phyloP scores from a whole-genome alignment of 2,329 filamentous ascomycete species.

The Apiospora rasikravindrae region DNA sequence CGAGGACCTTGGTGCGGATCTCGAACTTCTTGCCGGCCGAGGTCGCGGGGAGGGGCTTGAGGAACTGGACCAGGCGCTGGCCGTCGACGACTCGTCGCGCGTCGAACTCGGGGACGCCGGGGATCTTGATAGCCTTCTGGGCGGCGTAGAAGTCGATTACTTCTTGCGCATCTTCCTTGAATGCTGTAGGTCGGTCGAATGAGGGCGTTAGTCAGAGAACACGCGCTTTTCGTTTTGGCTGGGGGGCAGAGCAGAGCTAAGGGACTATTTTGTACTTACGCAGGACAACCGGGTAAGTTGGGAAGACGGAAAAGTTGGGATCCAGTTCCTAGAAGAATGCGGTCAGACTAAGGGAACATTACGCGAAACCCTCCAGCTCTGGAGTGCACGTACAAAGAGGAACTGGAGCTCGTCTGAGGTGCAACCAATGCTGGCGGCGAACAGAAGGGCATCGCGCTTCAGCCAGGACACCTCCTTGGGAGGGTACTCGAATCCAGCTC shows the following conservation, averaged over 20 bases:
- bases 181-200: slow-evolving; percentile 51
- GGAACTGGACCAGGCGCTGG: slow-evolving; percentile 78
- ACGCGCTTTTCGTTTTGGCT: not conserved
- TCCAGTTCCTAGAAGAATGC: slow-evolving; percentile 74
- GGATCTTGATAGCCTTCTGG: slow-evolving; percentile 70
- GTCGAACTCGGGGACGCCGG: slow-evolving; percentile 79
- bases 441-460: slow-evolving; percentile 87
- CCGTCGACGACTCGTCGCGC: slow-evolving; percentile 78
- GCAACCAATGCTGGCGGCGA: slow-evolving; percentile 86
- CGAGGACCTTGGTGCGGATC: slow-evolving; percentile 76
- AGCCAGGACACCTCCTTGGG: slow-evolving; percentile 78
- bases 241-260: not conserved
- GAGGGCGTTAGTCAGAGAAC: slow-evolving; percentile 18
- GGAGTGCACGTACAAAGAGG: slow-evolving; percentile 68
- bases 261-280: slow-evolving; percentile 53
- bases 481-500: slow-evolving; percentile 81
- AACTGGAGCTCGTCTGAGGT: slow-evolving; percentile 90
- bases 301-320: slow-evolving; percentile 85
- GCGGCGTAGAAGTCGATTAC: slow-evolving; percentile 84
- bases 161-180: slow-evolving; percentile 78
- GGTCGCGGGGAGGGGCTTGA: slow-evolving; percentile 75
- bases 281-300: slow-evolving; percentile 84
- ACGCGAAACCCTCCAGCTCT: not conserved
- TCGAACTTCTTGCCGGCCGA: slow-evolving; percentile 78
- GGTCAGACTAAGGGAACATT: slow-evolving; percentile 9